These are phyloP conservation scores for Stylonectria norvegica DNA, from an alignment of 2,329 filamentous ascomycete species.

Conservation along the genomic window DNA sequence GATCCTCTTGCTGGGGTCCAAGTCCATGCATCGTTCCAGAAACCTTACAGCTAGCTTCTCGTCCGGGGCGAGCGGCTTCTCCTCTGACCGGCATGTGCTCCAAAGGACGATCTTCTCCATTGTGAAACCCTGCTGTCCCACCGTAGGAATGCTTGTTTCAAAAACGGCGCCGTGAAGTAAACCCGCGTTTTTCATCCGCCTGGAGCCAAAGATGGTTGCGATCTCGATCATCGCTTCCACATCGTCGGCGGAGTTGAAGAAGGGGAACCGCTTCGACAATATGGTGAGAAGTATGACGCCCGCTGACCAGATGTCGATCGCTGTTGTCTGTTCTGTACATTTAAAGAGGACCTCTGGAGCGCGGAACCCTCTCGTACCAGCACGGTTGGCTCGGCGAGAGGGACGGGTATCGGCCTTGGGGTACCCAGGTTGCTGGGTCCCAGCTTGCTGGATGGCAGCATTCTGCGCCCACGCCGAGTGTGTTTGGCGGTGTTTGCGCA, in stretches of 20 bases:
- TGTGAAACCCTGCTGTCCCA: slow-evolving; percentile 78
- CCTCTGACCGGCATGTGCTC: slow-evolving; percentile 76
- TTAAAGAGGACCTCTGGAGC: slow-evolving; percentile 96
- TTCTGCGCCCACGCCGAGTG: slow-evolving; percentile 55
- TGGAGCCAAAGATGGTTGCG: slow-evolving; percentile 85
- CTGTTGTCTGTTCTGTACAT: slow-evolving; percentile 89
- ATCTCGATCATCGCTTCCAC: slow-evolving; percentile 98
- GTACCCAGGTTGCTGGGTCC: slow-evolving; percentile 64
- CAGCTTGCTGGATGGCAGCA: slow-evolving; percentile 50
- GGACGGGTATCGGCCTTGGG: slow-evolving; percentile 87
- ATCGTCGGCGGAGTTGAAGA: slow-evolving; percentile 98
- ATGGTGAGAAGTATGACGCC: slow-evolving; percentile 98
- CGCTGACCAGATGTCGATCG: slow-evolving; percentile 95
- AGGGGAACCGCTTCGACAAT: slow-evolving; percentile 86
- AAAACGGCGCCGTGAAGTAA: slow-evolving; percentile 87
- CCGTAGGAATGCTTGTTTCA: slow-evolving; percentile 87
- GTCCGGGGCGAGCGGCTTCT: slow-evolving; percentile 56
- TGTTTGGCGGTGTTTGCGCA: slow-evolving; percentile 59
- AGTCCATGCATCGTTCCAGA: slow-evolving; percentile 67
- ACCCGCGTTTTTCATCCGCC: slow-evolving; percentile 78
- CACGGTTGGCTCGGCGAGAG: slow-evolving; percentile 86
- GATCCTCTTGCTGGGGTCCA: slow-evolving; percentile 71
- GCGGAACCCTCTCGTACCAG: slow-evolving; percentile 91
- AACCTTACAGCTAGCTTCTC: slow-evolving; percentile 74
- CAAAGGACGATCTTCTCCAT: slow-evolving; percentile 94